A percentile compares a stretch with the other conserved stretches of the same genome.
These are phyloP conservation scores for Colletotrichum tropicale DNA, from an alignment of 2,329 filamentous ascomycete genomes.

Conservation along the genomic window DNA sequence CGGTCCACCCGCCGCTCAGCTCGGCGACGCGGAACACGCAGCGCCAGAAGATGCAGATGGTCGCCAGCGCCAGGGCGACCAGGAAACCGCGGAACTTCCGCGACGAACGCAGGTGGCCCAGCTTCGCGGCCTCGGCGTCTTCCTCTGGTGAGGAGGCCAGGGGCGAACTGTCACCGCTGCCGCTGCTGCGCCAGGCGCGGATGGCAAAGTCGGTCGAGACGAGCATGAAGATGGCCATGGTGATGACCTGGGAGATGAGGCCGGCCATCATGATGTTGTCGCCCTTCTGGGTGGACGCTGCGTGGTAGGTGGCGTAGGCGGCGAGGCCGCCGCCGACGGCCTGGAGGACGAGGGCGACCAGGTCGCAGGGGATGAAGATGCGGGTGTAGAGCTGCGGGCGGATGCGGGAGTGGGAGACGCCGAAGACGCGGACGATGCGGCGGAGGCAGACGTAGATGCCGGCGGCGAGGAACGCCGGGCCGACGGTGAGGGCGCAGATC, in stretches of 20 bases:
- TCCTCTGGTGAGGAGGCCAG: constrained; percentile 11
- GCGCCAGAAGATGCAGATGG: constrained; percentile 67
- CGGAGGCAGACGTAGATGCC: constrained; percentile 67
- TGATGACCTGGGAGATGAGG: constrained; percentile 64
- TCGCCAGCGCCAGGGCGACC: constrained; percentile 58
- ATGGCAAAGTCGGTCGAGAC: constrained; percentile 55
- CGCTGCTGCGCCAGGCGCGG: constrained; percentile 36
- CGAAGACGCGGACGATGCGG: constrained; percentile 52
- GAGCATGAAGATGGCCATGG: constrained; percentile 57
- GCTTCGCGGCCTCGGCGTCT: constrained; percentile 38
- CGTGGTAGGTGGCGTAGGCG: constrained; percentile 42
- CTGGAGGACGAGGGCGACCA: constrained; percentile 65
- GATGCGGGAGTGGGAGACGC: constrained; percentile 52
- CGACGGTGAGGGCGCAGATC: constrained; percentile 67
- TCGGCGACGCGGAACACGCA: constrained; percentile 71
- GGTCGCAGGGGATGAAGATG: constrained; percentile 67
- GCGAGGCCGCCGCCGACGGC: constrained; percentile 63
- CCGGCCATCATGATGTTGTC: constrained; percentile 70
- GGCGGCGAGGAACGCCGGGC: constrained; percentile 67
- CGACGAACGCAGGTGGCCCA: constrained; percentile 42
- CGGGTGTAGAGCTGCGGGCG: constrained; percentile 51
- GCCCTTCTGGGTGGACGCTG: constrained; percentile 43
- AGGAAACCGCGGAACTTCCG: constrained; percentile 58
- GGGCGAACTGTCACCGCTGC: constrained; percentile 32
- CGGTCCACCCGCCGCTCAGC: constrained; percentile 67